Evolutionary conservation across 2,329 filamentous ascomycete species (phyloP), one percentile per base, ranked within the genome.

Genomic region (Orbilia quercus): DNA sequence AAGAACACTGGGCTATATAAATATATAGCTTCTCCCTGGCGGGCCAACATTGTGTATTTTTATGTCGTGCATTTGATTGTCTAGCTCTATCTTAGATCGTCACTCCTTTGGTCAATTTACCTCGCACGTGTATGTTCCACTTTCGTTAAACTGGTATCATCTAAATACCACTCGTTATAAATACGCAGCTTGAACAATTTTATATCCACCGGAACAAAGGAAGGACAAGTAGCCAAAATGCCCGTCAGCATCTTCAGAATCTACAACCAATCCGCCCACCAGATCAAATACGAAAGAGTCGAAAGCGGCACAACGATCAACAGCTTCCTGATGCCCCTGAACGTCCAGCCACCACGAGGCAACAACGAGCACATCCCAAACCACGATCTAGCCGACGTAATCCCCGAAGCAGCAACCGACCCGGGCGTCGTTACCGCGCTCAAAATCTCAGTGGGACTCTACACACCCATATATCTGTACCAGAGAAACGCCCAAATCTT

Each of bases 231-330:
- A 40, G n/a, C 12, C 36, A 3, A 12, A 14, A 55, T 42, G 34
- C 51, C 16, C 16, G 12, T 18, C n/a, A 55, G 14, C 1, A 42
- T 55, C 16, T 23, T 11, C 20, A 55, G 36, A 42, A 22, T 55
- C 3, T 55, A 55, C 22, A 40, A 42, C 18, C 31, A 55, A 55
- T 42, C 7, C 18, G 7, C 16, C 11, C 31, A 55, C 20, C 51
- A 55, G 14, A 22, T 55, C 4, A 55, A 31, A 45, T 44, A 44
- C 20, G 38, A 25, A 31, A 11, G 12, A 2, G 11, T 58, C 12
- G 18, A 58, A 44, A 23, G n/a, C 36, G 53, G 36, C 38, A 28
- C 36, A 22, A 7, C 34, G 11, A 42, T 11, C n/a, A 22, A 11
- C 7, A 51, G 18, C 2, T 51, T 34, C 48, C 18, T 36, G 9